Conservation (phyloP, 768 basidiomycete genomes). For the Mrakia gelida region DNA sequence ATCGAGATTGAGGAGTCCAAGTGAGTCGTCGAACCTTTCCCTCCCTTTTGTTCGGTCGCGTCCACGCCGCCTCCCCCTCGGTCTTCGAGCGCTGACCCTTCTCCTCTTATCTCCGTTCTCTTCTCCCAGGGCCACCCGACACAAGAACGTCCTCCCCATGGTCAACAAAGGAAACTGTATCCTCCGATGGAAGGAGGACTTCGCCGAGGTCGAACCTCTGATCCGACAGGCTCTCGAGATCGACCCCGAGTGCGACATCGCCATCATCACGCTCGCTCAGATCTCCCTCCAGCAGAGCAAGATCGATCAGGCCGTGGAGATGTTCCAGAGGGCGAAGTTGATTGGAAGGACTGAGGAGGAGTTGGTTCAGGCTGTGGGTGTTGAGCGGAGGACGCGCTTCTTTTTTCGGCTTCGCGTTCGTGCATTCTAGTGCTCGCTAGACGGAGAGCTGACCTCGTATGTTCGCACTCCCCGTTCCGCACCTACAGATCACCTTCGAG, state of each 20-base stretch:
- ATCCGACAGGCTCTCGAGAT: slow-evolving; percentile 81
- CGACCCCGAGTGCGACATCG: slow-evolving; percentile 93
- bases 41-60: not conserved
- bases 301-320: slow-evolving; percentile 74
- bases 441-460: too few relatives aligned
- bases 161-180: slow-evolving; percentile 97
- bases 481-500: slow-evolving; percentile 40
- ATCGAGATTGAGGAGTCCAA: slow-evolving; percentile 78
- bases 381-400: not conserved
- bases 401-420: too few relatives aligned
- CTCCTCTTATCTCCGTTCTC: slow-evolving; percentile 28
- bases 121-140: slow-evolving; percentile 40
- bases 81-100: not conserved
- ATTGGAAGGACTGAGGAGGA: slow-evolving; percentile 88
- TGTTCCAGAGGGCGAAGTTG: slow-evolving; percentile 78
- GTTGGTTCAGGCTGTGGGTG: slow-evolving; percentile 51
- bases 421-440: too few relatives aligned
- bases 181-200: slow-evolving; percentile 93
- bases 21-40: slow-evolving; percentile 46
- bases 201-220: slow-evolving; percentile 60
- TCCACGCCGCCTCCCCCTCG: not conserved
- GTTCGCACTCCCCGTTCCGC: too few relatives aligned
- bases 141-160: slow-evolving; percentile 80
- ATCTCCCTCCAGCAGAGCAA: slow-evolving; percentile 84
- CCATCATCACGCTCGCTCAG: slow-evolving; percentile 92